These are phyloP conservation scores for Didymella glomerata DNA, from an alignment of 2,329 filamentous ascomycete genomes.

Conservation along the genomic window DNA sequence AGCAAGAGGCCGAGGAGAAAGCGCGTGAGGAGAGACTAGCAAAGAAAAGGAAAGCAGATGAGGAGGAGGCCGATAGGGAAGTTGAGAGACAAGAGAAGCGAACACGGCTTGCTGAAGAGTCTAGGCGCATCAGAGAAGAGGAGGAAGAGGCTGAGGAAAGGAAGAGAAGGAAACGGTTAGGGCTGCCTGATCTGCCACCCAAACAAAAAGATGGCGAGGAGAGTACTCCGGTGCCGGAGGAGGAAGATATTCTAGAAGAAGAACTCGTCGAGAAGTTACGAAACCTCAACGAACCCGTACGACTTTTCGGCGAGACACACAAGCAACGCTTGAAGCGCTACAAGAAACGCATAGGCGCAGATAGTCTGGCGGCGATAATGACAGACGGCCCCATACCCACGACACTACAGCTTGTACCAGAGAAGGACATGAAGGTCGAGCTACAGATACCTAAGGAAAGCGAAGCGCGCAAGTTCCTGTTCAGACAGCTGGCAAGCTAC, in stretches of 20 bases:
- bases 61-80: constrained; percentile 78
- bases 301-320: constrained; percentile 84
- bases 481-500: constrained; percentile 89
- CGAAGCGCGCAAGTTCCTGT: constrained; percentile 74
- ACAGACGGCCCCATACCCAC: constrained; percentile 86
- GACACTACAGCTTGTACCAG: constrained; percentile 78
- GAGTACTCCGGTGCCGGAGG: constrained; percentile 51
- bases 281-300: constrained; percentile 74
- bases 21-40: constrained; percentile 74
- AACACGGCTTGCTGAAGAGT: constrained; percentile 81
- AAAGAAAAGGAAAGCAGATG: constrained; percentile 88
- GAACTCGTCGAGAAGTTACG: constrained; percentile 75
- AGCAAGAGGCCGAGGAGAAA: constrained; percentile 77
- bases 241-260: constrained; percentile 74
- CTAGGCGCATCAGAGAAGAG: constrained; percentile 72
- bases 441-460: constrained; percentile 68
- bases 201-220: constrained; percentile 59
- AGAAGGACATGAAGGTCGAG: constrained; percentile 85
- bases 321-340: constrained; percentile 74
- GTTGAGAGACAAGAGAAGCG: constrained; percentile 82
- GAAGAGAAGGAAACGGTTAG: constrained; percentile 75
- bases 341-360: constrained; percentile 64
- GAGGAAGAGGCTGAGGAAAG: constrained; percentile 78
- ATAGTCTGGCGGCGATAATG: constrained; percentile 57
- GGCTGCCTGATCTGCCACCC: constrained; percentile 75